Evolutionary conservation across 306 rosid species (phyloP).

Genomic region (Crotalaria pallida): DNA sequence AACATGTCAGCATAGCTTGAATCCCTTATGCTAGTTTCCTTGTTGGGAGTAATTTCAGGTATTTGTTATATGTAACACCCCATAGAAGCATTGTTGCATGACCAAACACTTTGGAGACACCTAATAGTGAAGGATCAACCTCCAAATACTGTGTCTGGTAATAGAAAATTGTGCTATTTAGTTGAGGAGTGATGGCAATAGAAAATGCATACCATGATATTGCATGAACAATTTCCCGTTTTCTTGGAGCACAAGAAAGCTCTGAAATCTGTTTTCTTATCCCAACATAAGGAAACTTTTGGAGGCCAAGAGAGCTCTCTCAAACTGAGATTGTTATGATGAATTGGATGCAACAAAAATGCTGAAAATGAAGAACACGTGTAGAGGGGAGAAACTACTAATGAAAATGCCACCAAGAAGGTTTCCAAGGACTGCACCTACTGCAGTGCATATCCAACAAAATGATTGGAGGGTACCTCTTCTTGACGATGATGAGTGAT

Average conservation of each 20-base stretch:
- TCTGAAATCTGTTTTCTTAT: conserved; percentile 56
- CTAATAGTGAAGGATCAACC: conserved; percentile 59
- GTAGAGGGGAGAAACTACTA: conserved; percentile 39
- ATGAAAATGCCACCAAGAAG: conserved; percentile 69
- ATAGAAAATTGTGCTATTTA: conserved; percentile 91
- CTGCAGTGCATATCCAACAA: conserved; percentile 79
- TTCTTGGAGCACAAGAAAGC: conserved; percentile 47
- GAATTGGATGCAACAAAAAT: conserved; percentile 59
- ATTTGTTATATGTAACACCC: conserved; percentile 59
- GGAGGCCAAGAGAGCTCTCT: conserved; percentile 66
- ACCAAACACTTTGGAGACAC: conserved; percentile 83
- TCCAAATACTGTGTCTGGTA: conserved; percentile 72
- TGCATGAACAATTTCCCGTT: conserved; percentile 61
- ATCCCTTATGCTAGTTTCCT: conserved; percentile 68
- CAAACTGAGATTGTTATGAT: conserved; percentile 45
- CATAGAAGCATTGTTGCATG: conserved; percentile 82
- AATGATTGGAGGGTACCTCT: conserved; percentile 86
- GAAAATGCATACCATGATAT: conserved; percentile 81
- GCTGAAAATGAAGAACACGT: conserved; percentile 60
- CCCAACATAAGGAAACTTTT: conserved; percentile 45
- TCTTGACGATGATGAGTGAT: conserved; percentile 42
- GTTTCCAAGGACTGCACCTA: conserved; percentile 86
- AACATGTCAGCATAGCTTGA: conserved; percentile 56
- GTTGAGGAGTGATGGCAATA: conserved; percentile 68
- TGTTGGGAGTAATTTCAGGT: conserved; percentile 52